Percentiles rank a stretch among this genome's conserved stretches.
Conservation (phyloP, 257 asterid genomes). For the Asclepias syriaca region DNA sequence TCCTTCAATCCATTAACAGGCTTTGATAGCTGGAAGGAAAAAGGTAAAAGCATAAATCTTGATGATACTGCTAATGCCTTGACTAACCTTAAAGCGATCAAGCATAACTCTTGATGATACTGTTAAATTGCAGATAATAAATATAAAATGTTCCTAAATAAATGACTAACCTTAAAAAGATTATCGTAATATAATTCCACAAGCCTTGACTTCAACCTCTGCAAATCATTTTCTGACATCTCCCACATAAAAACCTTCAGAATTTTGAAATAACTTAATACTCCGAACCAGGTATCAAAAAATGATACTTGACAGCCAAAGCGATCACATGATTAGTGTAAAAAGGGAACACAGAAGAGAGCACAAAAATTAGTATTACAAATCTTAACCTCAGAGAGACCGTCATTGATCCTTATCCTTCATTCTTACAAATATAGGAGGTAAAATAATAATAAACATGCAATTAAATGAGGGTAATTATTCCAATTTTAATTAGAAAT, state of each 20-base stretch:
- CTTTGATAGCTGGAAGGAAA: constrained; percentile 51
- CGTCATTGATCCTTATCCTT: neutral
- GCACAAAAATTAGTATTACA: neutral
- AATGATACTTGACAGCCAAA: constrained; percentile 1
- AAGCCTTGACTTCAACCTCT: constrained; percentile 67
- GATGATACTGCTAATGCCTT: neutral
- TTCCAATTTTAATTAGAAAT: neutral
- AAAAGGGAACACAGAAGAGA: neutral
- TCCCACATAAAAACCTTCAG: constrained; percentile 66
- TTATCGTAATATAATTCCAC: constrained; percentile 65
- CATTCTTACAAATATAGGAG: neutral
- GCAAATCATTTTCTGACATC: constrained; percentile 46
- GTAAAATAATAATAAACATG: neutral
- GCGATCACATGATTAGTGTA: neutral
- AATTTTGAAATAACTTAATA: constrained; percentile 13
- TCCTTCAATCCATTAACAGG: constrained; percentile 83
- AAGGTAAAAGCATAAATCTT: constrained; percentile 10
- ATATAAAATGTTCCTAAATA: neutral
- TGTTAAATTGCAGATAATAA: neutral
- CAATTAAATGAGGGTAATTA: neutral
- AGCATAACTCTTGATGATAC: constrained; percentile 6
- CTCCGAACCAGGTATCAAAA: neutral
- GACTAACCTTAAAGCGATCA: too few species aligned
- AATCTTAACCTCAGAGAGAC: neutral
- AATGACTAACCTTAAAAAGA: constrained; percentile 52